These are phyloP conservation scores for Phytophthora idaei DNA, from an alignment of 352 stramenopile genomes.

Conservation along the genomic window DNA sequence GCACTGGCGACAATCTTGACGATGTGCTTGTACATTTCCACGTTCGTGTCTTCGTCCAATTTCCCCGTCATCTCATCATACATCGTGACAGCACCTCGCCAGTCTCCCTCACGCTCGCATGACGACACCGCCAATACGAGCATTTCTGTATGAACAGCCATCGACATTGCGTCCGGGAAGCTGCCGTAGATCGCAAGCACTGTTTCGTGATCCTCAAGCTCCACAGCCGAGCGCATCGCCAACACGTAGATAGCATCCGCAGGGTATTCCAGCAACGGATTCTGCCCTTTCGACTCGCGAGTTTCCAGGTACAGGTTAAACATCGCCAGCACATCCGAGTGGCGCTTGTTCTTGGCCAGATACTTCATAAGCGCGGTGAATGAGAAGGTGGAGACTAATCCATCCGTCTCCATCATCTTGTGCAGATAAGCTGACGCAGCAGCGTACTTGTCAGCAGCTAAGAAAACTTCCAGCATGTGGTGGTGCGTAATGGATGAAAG, in stretches of 20 bases:
- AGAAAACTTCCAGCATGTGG: slow-evolving; percentile 71
- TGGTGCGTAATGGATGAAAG: slow-evolving; percentile 73
- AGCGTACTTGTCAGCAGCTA: slow-evolving; percentile 60
- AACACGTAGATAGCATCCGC: slow-evolving; percentile 71
- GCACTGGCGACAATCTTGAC: slow-evolving; percentile 84
- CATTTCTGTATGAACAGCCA: slow-evolving; percentile 61
- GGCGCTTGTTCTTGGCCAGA: slow-evolving; percentile 41
- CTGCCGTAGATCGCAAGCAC: slow-evolving; percentile 67
- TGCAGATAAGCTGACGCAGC: slow-evolving; percentile 55
- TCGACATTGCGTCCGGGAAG: slow-evolving; percentile 47
- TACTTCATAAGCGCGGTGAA: slow-evolving; percentile 84
- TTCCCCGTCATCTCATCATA: slow-evolving; percentile 74
- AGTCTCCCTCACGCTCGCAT: slow-evolving; percentile 70
- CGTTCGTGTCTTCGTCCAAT: slow-evolving; percentile 64
- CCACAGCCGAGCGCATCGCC: slow-evolving; percentile 51
- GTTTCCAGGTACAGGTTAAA: slow-evolving; percentile 69
- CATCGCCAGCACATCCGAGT: slow-evolving; percentile 53
- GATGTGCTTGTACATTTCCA: slow-evolving; percentile 81
- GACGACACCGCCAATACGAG: slow-evolving; percentile 57
- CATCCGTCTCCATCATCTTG: slow-evolving; percentile 49
- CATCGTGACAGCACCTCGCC: slow-evolving; percentile 73
- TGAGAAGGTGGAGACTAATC: slow-evolving; percentile 64
- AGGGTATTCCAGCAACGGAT: slow-evolving; percentile 70
- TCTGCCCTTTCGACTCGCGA: slow-evolving; percentile 51
- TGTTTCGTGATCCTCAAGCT: slow-evolving; percentile 59